Conservation (phyloP, 768 basidiomycete species). For the Pleurotus sapidus region DNA sequence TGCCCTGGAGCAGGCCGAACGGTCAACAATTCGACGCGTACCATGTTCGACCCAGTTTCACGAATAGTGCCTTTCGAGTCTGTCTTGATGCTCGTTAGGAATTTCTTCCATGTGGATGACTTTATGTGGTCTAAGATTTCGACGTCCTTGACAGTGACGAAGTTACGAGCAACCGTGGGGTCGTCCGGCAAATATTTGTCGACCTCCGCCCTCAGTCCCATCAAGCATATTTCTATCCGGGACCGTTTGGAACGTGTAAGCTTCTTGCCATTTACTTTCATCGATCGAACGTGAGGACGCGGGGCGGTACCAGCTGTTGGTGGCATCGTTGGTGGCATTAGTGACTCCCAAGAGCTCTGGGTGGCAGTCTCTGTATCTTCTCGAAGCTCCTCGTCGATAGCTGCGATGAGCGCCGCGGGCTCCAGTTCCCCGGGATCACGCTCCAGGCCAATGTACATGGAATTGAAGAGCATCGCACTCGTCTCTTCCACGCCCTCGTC, state of each 20-base stretch:
- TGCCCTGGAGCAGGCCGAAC: conserved; percentile 71
- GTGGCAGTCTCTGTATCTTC: conserved; percentile 72
- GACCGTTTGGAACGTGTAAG: conserved; percentile 74
- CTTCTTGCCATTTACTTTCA: conserved; percentile 51
- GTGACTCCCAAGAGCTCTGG: conserved; percentile 89
- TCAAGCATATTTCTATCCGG: conserved; percentile 81
- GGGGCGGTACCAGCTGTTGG: conserved; percentile 17
- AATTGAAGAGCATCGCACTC: conserved; percentile 85
- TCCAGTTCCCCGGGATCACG: conserved; percentile 74
- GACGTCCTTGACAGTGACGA: conserved; percentile 66
- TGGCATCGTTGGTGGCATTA: conserved; percentile 42
- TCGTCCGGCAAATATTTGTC: conserved; percentile 60
- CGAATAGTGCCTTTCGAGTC: conserved; percentile 87
- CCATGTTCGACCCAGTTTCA: conserved; percentile 93
- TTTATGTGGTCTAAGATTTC: conserved; percentile 98
- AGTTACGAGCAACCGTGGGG: conserved; percentile 59
- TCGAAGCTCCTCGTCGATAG: conserved; percentile 88
- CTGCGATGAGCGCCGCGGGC: conserved; percentile 75
- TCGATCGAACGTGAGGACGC: conserved; percentile 35
- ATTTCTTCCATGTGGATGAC: conserved; percentile 98
- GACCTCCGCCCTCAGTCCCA: conserved; percentile 59
- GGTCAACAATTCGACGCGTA: conserved; percentile 75
- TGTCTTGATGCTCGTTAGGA: conserved; percentile 80
- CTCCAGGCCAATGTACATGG: conserved; percentile 89
- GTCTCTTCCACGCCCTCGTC: conserved; percentile 74